Base-by-base conservation (phyloP, 352 stramenopile genomes). In the Synura sp. region DNA sequence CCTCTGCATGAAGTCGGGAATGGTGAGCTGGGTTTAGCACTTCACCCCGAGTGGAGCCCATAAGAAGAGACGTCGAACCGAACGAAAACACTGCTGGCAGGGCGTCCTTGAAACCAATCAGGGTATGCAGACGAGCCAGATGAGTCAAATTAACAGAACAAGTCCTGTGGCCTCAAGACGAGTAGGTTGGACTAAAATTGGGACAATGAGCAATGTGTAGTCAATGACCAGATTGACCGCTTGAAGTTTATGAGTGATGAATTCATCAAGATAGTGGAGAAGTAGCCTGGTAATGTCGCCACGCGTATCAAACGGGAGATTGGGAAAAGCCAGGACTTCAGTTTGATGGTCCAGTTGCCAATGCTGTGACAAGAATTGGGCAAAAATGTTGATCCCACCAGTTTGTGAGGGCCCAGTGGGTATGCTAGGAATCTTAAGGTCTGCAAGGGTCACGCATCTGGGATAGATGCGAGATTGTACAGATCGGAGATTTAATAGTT, bases 231-330 rank as follows among this genome's bases (percentile, higher is more conserved):
- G 49, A 63, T 63, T 63, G 29, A 63, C 49, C 49, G 49, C 49
- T 63, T 63, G 49, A 63, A 63, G 49, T 63, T 63, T 63, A 63
- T 63, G 49, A 22, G 49, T 63, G 29, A 63, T 63, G 29, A 63
- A 63, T 63, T 63, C 49, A 63, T 63, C 49, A 22, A 63, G 19
- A 63, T 63, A 63, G 29, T 63, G 19, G 4, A 63, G 49, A 63
- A 63, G 49, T 29, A 63, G 49, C 29, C 49, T 12, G 19, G 49
- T 63, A 63, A 63, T 32, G 19, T 63, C 49, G 49, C 49, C 49
- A 12, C 49, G 49, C 4, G 49, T 63, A 22, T 63, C 49, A 29
- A 63, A 25, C 27, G 19, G 49, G 29, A 63, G 49, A 22, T 25
- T 63, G 49, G 12, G 49, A 63, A 63, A 63, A 22, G 29, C 49